Conservation (phyloP, 495 filamentous ascomycete species). For the Penicillium cataractarum region DNA sequence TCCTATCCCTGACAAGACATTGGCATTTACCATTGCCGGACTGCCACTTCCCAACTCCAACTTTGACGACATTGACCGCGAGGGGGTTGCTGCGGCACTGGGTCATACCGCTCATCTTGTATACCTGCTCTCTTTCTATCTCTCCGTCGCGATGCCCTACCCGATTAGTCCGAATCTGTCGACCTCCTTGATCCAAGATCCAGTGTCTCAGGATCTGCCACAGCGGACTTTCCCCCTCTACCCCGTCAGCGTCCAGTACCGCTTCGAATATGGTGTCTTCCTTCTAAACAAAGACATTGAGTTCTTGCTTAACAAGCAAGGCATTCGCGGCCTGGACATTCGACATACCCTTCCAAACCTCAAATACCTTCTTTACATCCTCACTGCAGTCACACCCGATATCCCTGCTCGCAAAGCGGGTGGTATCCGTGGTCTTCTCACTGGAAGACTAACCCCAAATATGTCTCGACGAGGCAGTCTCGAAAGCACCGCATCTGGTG, state of each 20-base stretch:
- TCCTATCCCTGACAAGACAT: constrained; percentile 60
- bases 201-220: constrained; percentile 67
- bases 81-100: constrained; percentile 76
- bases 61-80: constrained; percentile 67
- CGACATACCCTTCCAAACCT: constrained; percentile 90
- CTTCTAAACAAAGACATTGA: constrained; percentile 94
- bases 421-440: constrained; percentile 66
- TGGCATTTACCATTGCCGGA: constrained; percentile 77
- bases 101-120: constrained; percentile 80
- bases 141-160: constrained; percentile 79
- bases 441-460: constrained; percentile 39
- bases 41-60: constrained; percentile 77
- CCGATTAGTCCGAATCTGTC: constrained; percentile 73
- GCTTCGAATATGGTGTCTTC: constrained; percentile 95
- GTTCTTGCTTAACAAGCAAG: constrained; percentile 73
- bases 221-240: constrained; percentile 80
- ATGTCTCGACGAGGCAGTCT: constrained; percentile 44
- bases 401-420: constrained; percentile 78
- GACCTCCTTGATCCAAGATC: constrained; percentile 76
- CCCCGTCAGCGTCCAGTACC: constrained; percentile 73
- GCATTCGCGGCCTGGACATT: constrained; percentile 79
- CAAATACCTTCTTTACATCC: constrained; percentile 87
- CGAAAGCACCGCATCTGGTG: constrained; percentile 45
- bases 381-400: constrained; percentile 76
- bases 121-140: constrained; percentile 79